Base-by-base conservation (phyloP, 495 filamentous ascomycete genomes). In the Aspergillus heteromorphus region DNA sequence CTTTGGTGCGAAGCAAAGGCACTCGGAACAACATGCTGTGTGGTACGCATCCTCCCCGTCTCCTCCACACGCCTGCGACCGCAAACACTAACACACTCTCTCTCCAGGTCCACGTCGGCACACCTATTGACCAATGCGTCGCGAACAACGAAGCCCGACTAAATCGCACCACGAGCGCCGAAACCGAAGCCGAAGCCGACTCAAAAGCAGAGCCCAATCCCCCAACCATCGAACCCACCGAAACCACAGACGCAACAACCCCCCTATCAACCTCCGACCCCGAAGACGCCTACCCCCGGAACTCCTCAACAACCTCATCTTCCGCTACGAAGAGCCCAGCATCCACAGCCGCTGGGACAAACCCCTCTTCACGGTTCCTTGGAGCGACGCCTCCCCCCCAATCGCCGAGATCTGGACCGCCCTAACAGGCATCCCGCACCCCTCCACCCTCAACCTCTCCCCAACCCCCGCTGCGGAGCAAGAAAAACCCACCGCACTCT, bases 251-350 rank as follows among this genome's bases (percentile, higher is more conserved):
- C 34, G 23, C 30, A 23, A 38, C 45, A 25, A 41, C 16, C 42
- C n/a, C n/a, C n/a, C n/a, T n/a, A n/a, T n/a, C n/a, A n/a, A 53
- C 61, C 18, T 38, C 29, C 10, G 73, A 77, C 23, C 68, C 68
- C 14, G 74, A 80, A 49, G 76, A 78, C n/a, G 70, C 83, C 1
- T 91, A 89, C 68, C 74, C 79, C 66, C 74, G 0, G 80, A 84
- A 4, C 84, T 89, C 58, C 90, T 95, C 75, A 87, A 96, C 63
- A 96, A 97, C 68, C 82, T 98, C 16, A 85, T 97, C 45, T 96
- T 92, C 65, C 84, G 93, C 45, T 96, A 95, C 67, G 93, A 98
- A 70, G 93, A 97, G 73, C 93, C 93, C 13, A 96, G 92, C 73
- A 85, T 87, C 47, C 92, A 97, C 87, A 88, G 82, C 14, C 80